Base-by-base conservation (phyloP, 2,329 filamentous ascomycete species). In the Fusarium heterosporum region DNA sequence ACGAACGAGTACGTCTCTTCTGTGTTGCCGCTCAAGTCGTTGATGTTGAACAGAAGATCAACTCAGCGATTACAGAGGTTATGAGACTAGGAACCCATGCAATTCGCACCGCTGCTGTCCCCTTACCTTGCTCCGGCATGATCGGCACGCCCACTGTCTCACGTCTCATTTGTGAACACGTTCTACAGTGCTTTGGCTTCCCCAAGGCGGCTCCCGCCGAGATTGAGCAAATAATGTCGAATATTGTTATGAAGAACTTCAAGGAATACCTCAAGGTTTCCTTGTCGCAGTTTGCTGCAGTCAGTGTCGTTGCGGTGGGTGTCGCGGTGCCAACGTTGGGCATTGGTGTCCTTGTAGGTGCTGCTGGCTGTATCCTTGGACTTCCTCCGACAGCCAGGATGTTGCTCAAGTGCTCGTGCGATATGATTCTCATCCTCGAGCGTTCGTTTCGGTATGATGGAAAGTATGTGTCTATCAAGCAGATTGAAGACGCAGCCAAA, bases 1-100 rank as follows among this genome's bases (percentile, higher is more conserved):
- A 73, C 69, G 71, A 73, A 69, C 71, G 71, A 47, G 71, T 73
- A 73, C 71, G 71, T 73, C 71, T 73, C 65, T 73, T 73, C 48
- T 73, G 71, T 64, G 71, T 73, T 59, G 71, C 71, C 39, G 71
- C 71, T 30, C 71, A 73, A 71, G 71, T 73, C 61, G 71, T 73
- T 66, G 71, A 73, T 69, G 71, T 73, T 63, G 71, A 73, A 63
- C 71, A 73, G 65, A 73, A 73, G 52, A 73, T 73, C 65, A 73
- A 73, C 71, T 73, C 71, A 60, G 71, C 71, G 32, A 73, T 73
- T 51, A 73, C 71, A 64, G 71, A 73, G 55, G 73, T 71, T 30
- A 73, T 73, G 71, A 72, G 71, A 58, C 65, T 73, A 16, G 71
- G 71, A 25, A 73, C 71, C 12, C 71, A 73, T 26, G 71, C 71